phyloP scores from a whole-genome alignment of 106 monocot genomes.

The Gastrodia elata region DNA sequence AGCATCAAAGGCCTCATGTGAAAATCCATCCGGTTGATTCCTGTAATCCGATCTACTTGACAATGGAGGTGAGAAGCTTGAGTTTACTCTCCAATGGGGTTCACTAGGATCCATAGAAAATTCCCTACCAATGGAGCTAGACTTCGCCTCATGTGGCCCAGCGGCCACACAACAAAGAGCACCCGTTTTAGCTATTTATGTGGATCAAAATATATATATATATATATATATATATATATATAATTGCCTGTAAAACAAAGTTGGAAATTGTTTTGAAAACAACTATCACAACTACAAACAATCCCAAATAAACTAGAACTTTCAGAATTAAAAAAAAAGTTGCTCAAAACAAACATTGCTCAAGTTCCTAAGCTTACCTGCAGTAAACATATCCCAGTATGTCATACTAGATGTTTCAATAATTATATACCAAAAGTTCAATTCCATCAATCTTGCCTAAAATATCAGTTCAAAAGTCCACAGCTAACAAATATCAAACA shows the following conservation, averaged over 20 bases:
- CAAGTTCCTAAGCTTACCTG: background rate
- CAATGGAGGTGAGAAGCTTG: conserved; percentile 68
- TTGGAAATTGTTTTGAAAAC: background rate
- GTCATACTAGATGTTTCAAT: background rate
- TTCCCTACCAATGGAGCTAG: conserved; percentile 38
- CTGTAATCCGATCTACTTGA: conserved; percentile 67
- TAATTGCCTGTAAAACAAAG: background rate
- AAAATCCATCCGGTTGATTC: conserved; percentile 39
- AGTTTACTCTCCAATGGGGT: conserved; percentile 63
- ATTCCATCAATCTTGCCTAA: background rate
- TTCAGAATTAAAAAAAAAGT: background rate
- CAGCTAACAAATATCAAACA: background rate
- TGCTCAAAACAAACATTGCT: background rate
- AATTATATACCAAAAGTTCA: background rate
- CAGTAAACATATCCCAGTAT: background rate
- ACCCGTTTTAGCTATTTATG: conserved; percentile 74
- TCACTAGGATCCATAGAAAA: conserved; percentile 65
- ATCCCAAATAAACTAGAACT: background rate
- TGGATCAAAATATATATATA: no score
- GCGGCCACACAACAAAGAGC: conserved; percentile 93
- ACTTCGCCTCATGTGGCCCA: conserved; percentile 91
- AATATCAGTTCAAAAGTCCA: conserved; percentile 1
- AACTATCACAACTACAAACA: background rate
- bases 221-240: no score
- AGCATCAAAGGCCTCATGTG: conserved; percentile 24